A percentile compares a stretch with the other conserved stretches of the same genome.
Conservation (phyloP, 192 early-diverging fungal species). For the Backusella macrospora region DNA sequence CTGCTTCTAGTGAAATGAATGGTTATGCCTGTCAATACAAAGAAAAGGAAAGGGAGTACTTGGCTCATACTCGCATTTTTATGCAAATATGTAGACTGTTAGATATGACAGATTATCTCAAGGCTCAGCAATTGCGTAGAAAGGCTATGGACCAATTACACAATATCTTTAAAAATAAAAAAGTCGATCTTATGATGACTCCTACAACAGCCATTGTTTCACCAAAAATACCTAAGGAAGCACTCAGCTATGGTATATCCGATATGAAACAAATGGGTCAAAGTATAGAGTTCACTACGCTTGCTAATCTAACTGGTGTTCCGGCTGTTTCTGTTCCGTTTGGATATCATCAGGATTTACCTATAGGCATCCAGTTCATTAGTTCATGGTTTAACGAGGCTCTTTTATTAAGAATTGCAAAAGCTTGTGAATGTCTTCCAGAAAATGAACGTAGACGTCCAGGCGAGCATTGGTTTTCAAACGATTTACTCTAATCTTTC, state of each 20-base stretch:
- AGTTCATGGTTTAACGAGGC: slow-evolving; percentile 72
- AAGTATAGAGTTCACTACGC: slow-evolving; percentile 59
- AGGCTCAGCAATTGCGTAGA: slow-evolving; percentile 55
- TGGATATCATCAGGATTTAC: slow-evolving; percentile 59
- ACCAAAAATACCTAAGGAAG: slow-evolving; percentile 49
- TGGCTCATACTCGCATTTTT: slow-evolving; percentile 49
- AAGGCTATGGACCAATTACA: slow-evolving; percentile 55
- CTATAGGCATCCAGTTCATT: slow-evolving; percentile 71
- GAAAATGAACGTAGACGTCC: slow-evolving; percentile 42
- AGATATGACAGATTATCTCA: slow-evolving; percentile 50
- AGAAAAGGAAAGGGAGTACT: slow-evolving; percentile 36
- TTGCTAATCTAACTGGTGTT: slow-evolving; percentile 69
- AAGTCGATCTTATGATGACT: slow-evolving; percentile 65
- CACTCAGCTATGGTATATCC: slow-evolving; percentile 52
- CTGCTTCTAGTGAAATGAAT: slow-evolving; percentile 63
- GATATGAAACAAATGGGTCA: slow-evolving; percentile 53
- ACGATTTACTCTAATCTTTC: background rate
- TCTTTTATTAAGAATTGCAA: slow-evolving; percentile 59
- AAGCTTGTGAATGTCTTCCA: slow-evolving; percentile 50
- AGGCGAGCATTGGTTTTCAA: slow-evolving; percentile 13
- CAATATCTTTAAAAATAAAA: slow-evolving; percentile 44
- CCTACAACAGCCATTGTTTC: slow-evolving; percentile 63
- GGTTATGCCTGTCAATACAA: slow-evolving; percentile 33
- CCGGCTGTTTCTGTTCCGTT: slow-evolving; percentile 65
- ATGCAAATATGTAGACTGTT: slow-evolving; percentile 39